These are phyloP conservation scores for Aspergillus sergii DNA, from an alignment of 2,329 filamentous ascomycete species.

Conservation along the genomic window DNA sequence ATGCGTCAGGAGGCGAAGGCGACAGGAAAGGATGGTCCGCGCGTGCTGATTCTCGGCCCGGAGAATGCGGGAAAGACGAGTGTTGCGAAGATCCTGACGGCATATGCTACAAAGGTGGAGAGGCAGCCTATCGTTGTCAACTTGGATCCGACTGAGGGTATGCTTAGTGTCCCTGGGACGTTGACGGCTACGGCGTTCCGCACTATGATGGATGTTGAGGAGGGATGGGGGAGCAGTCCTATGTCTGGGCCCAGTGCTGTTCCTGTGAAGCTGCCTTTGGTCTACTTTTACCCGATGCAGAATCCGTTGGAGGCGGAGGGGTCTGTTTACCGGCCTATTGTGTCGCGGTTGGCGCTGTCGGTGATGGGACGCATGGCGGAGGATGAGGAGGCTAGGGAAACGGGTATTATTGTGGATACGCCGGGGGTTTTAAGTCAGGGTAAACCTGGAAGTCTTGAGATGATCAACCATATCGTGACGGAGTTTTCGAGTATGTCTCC, in stretches of 20 bases:
- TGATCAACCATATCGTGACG: slow-evolving; percentile 77
- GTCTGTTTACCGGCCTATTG: slow-evolving; percentile 71
- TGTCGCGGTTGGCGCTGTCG: slow-evolving; percentile 76
- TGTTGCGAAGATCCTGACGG: slow-evolving; percentile 73
- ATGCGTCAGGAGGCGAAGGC: slow-evolving; percentile 65
- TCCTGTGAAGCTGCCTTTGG: slow-evolving; percentile 87
- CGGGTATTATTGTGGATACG: slow-evolving; percentile 85
- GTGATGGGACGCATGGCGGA: slow-evolving; percentile 77
- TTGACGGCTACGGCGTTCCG: slow-evolving; percentile 85
- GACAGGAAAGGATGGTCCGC: slow-evolving; percentile 63
- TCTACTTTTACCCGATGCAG: slow-evolving; percentile 81
- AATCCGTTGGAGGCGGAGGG: slow-evolving; percentile 70
- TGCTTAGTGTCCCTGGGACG: slow-evolving; percentile 77
- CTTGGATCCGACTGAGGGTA: slow-evolving; percentile 77
- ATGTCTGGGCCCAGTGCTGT: slow-evolving; percentile 86
- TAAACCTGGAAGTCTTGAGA: slow-evolving; percentile 67
- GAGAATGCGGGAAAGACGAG: slow-evolving; percentile 82
- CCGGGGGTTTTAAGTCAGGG: slow-evolving; percentile 69
- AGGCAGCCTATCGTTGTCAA: slow-evolving; percentile 82
- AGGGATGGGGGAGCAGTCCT: slow-evolving; percentile 86
- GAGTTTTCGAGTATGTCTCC: slow-evolving; percentile 62
- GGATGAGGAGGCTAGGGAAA: slow-evolving; percentile 68
- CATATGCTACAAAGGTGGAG: slow-evolving; percentile 75
- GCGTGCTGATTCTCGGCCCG: slow-evolving; percentile 82
- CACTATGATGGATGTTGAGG: slow-evolving; percentile 83